Conservation (phyloP, 1,284 basidiomycete genomes). For the Apiotrichum gamsii region DNA sequence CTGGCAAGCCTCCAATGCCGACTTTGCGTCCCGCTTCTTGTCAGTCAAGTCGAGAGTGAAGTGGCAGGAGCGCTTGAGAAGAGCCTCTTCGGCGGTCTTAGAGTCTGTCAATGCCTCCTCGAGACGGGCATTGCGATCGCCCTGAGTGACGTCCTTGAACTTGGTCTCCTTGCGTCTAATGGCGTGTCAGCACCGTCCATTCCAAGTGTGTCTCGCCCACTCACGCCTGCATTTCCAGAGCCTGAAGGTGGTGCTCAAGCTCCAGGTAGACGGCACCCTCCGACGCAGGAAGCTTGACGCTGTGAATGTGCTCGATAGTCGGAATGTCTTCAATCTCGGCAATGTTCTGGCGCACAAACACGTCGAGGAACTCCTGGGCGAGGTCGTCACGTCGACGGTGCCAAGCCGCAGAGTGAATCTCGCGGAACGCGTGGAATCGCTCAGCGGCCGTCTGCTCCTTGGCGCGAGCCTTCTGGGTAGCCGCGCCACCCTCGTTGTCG, state of each 20-base stretch:
- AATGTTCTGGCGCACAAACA: constrained; percentile 86
- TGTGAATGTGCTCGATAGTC: constrained; percentile 62
- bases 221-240: constrained; percentile 44
- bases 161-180: constrained; percentile 71
- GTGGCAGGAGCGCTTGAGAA: constrained; percentile 87
- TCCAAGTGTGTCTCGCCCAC: constrained; percentile 8
- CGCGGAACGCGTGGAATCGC: constrained; percentile 92
- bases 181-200: constrained; percentile 3
- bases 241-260: constrained; percentile 83
- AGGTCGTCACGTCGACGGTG: constrained; percentile 76
- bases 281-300: constrained; percentile 75
- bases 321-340: constrained; percentile 95
- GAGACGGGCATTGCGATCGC: constrained; percentile 82
- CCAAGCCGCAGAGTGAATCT: constrained; percentile 86
- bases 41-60: constrained; percentile 68
- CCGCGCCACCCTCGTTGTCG: constrained; percentile 71
- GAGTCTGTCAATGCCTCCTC: constrained; percentile 82
- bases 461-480: constrained; percentile 68
- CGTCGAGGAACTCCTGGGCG: constrained; percentile 76
- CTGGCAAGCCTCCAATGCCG: constrained; percentile 81
- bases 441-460: constrained; percentile 84
- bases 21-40: constrained; percentile 51
- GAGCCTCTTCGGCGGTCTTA: constrained; percentile 82
- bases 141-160: constrained; percentile 47
- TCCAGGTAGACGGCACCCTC: constrained; percentile 93